phyloP scores from a whole-genome alignment of 1,284 basidiomycete species.

The Pseudozyma flocculosa region DNA sequence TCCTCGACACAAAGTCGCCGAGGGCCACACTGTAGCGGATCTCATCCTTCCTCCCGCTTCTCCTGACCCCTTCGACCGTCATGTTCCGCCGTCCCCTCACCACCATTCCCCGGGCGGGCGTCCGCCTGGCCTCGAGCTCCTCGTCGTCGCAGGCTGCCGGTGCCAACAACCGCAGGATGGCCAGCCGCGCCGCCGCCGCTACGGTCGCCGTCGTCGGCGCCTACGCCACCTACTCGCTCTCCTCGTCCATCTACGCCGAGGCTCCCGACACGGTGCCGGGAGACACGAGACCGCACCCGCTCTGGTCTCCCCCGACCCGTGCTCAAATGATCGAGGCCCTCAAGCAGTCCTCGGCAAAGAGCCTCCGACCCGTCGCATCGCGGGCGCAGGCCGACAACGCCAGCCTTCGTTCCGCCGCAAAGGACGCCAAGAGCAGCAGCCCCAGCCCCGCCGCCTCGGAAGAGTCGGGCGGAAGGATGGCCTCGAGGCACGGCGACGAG shows the following conservation, averaged over 20 bases:
- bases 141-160: constrained; percentile 16
- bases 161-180: constrained; percentile 11
- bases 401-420: constrained; percentile 38
- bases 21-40: too few species aligned
- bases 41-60: too few species aligned
- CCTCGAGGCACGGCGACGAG: constrained; percentile 25
- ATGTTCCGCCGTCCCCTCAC: constrained; percentile 34
- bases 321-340: constrained; percentile 57
- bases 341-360: constrained; percentile 42
- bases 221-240: background rate
- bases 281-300: constrained; percentile 47
- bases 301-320: constrained; percentile 55
- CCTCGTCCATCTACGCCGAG: constrained; percentile 17
- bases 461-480: constrained; percentile 18
- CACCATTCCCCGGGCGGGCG: constrained; percentile 16
- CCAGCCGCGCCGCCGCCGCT: constrained; percentile 21
- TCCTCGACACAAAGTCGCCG: too few species aligned
- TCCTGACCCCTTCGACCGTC: too few species aligned
- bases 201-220: constrained; percentile 10
- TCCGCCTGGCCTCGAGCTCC: constrained; percentile 30
- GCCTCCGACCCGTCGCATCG: constrained; percentile 44
- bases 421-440: constrained; percentile 36
- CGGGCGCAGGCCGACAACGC: constrained; percentile 24
- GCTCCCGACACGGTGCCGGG: constrained; percentile 35
- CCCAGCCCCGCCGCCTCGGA: constrained; percentile 45